A percentile compares a stretch with the other conserved stretches of the same genome.
Conservation (phyloP, 441 rosid species). For the Erodium moschatum region DNA sequence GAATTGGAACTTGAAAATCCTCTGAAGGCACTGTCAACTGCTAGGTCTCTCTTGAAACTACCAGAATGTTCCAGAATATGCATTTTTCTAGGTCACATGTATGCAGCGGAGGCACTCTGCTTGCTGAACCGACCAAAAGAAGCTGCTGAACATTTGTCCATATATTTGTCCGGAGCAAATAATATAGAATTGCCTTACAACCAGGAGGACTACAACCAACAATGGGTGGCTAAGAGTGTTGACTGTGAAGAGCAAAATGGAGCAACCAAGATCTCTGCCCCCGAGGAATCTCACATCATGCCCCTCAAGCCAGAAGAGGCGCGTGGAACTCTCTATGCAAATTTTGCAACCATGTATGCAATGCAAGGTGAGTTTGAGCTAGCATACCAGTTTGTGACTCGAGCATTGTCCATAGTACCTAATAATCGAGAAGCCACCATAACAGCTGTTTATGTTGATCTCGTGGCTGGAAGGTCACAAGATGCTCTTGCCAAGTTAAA, state of each 20-base stretch:
- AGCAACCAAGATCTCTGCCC: slow-evolving; percentile 27
- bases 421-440: slow-evolving; percentile 55
- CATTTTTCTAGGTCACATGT: slow-evolving; percentile 60
- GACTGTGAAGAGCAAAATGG: slow-evolving; percentile 62
- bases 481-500: slow-evolving; percentile 71
- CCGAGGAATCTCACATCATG: slow-evolving; percentile 31
- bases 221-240: slow-evolving; percentile 40
- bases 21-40: slow-evolving; percentile 52
- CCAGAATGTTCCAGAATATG: slow-evolving; percentile 60
- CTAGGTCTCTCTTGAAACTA: slow-evolving; percentile 60
- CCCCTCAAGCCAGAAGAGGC: slow-evolving; percentile 82
- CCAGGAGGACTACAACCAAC: slow-evolving; percentile 53
- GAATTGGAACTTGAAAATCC: slow-evolving; percentile 89
- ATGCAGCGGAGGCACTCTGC: slow-evolving; percentile 95
- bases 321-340: slow-evolving; percentile 60
- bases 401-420: slow-evolving; percentile 51
- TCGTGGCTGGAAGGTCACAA: slow-evolving; percentile 60
- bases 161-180: slow-evolving; percentile 49
- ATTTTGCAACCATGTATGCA: slow-evolving; percentile 61
- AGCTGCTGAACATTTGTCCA: slow-evolving; percentile 65
- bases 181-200: slow-evolving; percentile 55
- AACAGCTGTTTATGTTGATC: slow-evolving; percentile 70
- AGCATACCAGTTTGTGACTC: slow-evolving; percentile 46
- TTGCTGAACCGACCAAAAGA: slow-evolving; percentile 66
- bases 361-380: slow-evolving; percentile 59